These are phyloP conservation scores for Backusella macrospora DNA, from an alignment of 192 early-diverging fungal species.

Conservation along the genomic window DNA sequence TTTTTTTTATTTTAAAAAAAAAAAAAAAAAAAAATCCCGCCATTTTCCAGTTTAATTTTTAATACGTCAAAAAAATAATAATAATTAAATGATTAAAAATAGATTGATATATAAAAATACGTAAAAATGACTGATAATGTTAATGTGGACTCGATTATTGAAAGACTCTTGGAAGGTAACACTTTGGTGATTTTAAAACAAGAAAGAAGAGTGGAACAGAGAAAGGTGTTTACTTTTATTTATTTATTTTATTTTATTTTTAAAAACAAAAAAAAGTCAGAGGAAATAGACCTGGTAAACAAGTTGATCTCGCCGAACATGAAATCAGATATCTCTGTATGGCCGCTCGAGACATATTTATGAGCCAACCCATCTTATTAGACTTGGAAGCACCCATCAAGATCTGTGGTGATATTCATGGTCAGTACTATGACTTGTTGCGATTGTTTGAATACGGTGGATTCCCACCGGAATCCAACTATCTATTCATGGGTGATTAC, in stretches of 20 bases:
- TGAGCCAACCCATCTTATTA: conserved; percentile 89
- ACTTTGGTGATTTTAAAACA: not conserved
- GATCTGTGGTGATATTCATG: conserved; percentile 94
- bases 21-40: not conserved
- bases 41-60: conserved; percentile 7
- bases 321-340: conserved; percentile 96
- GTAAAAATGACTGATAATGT: conserved; percentile 59
- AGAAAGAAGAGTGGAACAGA: conserved; percentile 7
- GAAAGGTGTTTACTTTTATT: not conserved
- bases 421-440: conserved; percentile 97
- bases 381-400: conserved; percentile 97
- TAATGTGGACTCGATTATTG: conserved; percentile 90
- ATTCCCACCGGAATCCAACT: conserved; percentile 95
- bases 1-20: no score
- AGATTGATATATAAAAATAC: not conserved
- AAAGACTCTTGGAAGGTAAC: conserved; percentile 89
- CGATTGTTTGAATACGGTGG: conserved; percentile 95
- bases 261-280: conserved; percentile 64
- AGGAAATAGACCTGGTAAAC: conserved; percentile 92
- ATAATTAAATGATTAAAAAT: no score
- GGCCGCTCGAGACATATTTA: conserved; percentile 92
- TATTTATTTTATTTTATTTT: conserved; percentile 8
- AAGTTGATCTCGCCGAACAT: conserved; percentile 92
- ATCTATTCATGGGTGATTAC: conserved; percentile 96
- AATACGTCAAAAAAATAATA: not conserved